Conservation (phyloP, 2,329 filamentous ascomycete species). For the Coniella lustricola region DNA sequence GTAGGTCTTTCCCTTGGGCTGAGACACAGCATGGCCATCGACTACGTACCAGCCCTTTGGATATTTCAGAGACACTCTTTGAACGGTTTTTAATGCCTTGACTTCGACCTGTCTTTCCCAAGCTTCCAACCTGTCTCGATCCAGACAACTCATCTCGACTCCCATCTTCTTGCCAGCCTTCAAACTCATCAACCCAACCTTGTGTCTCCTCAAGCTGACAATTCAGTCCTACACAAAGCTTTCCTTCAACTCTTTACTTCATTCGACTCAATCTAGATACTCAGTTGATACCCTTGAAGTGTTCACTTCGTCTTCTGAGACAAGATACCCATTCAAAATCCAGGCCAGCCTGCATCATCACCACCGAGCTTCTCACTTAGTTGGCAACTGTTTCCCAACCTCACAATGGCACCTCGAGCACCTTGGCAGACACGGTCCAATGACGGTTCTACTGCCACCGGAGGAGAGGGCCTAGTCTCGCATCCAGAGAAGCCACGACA, state of each 20-base stretch:
- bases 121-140: no score
- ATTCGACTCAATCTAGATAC: no score
- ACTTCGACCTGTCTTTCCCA: no score
- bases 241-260: no score
- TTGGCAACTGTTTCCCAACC: no score
- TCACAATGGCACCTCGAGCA: constrained; percentile 14
- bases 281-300: no score
- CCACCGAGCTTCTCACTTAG: not conserved
- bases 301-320: no score
- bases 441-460: constrained; percentile 5
- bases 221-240: no score
- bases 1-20: not conserved
- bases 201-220: no score
- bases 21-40: not conserved
- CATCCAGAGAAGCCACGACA: constrained; percentile 3
- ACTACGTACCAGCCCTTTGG: not conserved
- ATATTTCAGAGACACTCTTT: no score
- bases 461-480: constrained; percentile 7
- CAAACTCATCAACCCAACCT: not conserved
- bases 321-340: no score
- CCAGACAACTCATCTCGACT: not conserved
- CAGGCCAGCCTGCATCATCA: not conserved
- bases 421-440: constrained; percentile 3
- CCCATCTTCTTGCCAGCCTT: not conserved
- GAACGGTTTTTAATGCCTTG: no score